A percentile compares a stretch with the other conserved stretches of the same genome.
These are phyloP conservation scores for Colletotrichum gigasporum DNA, from an alignment of 2,329 filamentous ascomycete species.

Conservation along the genomic window DNA sequence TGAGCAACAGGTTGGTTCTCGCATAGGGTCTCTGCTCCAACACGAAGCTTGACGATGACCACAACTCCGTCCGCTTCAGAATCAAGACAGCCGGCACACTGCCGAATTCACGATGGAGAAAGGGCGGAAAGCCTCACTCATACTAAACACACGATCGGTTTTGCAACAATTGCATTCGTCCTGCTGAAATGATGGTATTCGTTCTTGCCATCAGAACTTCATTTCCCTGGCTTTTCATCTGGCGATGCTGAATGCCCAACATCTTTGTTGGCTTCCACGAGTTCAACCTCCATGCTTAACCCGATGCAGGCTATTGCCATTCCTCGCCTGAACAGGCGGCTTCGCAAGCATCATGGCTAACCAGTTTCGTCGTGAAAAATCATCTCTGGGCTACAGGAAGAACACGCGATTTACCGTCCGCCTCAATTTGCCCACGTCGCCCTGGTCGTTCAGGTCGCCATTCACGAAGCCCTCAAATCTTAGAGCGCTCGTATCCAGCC, in stretches of 20 bases:
- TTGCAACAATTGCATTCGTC: too few relatives aligned
- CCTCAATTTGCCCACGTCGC: background rate
- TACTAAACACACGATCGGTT: too few relatives aligned
- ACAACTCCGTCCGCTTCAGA: too few relatives aligned
- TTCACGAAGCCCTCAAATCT: background rate
- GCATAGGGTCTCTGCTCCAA: too few relatives aligned
- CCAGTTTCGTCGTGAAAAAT: background rate
- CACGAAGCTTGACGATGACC: too few relatives aligned
- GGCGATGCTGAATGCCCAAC: background rate
- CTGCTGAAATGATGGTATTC: background rate
- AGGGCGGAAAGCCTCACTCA: too few relatives aligned
- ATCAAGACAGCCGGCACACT: too few relatives aligned
- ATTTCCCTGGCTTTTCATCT: background rate
- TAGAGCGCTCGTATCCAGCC: conserved; percentile 1
- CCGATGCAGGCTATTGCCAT: background rate
- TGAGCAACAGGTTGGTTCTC: too few relatives aligned
- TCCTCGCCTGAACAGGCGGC: background rate
- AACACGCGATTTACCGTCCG: background rate
- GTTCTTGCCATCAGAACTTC: background rate
- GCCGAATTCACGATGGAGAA: too few relatives aligned
- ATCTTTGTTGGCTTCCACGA: conserved; percentile 21
- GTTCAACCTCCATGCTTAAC: conserved; percentile 1
- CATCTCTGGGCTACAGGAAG: background rate
- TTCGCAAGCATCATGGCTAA: background rate
- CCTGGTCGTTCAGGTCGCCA: too few relatives aligned